Conservation (phyloP, 163 green algal species). For the Scenedesmus sp. region DNA sequence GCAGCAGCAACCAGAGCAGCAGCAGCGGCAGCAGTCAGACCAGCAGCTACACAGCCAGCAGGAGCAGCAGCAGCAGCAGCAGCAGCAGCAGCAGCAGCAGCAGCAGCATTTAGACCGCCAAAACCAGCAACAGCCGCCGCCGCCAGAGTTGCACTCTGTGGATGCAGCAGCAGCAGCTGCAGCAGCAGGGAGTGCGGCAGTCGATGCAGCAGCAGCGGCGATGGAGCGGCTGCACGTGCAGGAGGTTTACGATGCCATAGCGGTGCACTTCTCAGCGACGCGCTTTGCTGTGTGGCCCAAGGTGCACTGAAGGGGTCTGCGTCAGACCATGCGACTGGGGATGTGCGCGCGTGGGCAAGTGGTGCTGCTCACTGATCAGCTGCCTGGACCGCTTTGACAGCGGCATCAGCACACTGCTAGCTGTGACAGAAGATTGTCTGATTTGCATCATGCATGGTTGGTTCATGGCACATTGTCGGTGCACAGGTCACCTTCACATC, state of each 20-base stretch:
- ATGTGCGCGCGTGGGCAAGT: no score
- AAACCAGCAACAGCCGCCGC: conserved; percentile 6
- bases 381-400: no score
- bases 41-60: no score
- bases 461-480: no score
- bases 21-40: no score
- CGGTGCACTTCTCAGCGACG: conserved; percentile 95
- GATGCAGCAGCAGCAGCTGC: not conserved
- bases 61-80: conserved; percentile 34
- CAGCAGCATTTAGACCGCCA: no score
- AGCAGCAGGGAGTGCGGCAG: conserved; percentile 26
- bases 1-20: conserved; percentile 45
- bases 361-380: no score
- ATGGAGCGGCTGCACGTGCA: conserved; percentile 83
- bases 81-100: not conserved
- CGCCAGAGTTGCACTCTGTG: not conserved
- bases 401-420: no score
- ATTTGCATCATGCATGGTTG: no score
- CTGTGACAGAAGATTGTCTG: no score
- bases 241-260: conserved; percentile 95
- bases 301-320: conserved; percentile 48
- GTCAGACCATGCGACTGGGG: no score
- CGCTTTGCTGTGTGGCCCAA: conserved; percentile 95
- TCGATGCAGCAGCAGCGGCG: not conserved
- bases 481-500: no score